Evolutionary conservation across 208 protist species (phyloP), one percentile per base, ranked within the genome.

Genomic region (Kentomonas sorsogonicus): DNA sequence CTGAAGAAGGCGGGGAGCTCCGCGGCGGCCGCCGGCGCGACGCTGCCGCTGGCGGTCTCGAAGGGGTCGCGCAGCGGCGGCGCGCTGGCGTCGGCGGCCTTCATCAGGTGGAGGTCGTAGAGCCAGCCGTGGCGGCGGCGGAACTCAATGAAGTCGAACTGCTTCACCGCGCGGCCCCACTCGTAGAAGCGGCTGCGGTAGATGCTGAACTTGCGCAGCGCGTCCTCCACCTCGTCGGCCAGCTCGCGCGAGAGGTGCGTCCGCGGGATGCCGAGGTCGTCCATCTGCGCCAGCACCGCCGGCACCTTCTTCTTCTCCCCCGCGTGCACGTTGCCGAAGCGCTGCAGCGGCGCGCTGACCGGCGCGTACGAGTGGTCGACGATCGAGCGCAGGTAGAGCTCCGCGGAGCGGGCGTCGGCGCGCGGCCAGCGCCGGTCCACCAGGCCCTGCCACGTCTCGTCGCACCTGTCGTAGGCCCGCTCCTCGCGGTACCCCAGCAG

Each of bases 81-180:
- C 40, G 60, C 51, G 73, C 72, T 44, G 77, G 77, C 3, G 74
- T 88, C 52, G 25, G 59, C 20, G 83, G 74, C 77, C 64, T 86
- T 86, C 83, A 94, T 91, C 13, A 86, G 48, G 44, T 91, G 76
- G 27, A 94, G 31, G 65, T 94, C 87, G 58, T 91, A 91, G 73
- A 94, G 71, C 84, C 87, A 94, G n/a, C 87, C 87, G 41, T 91
- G 63, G 34, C 83, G 83, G 54, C 83, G 80, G 38, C 87, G 80
- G 69, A 94, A 94, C 66, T 94, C 81, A 50, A 91, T 89, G 59
- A 94, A 94, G 72, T 87, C 79, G 27, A 94, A 94, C 77, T 91
- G 87, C 66, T 94, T 91, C 60, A 91, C 83, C 26, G 87, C 87
- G 11, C 87, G 80, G 1, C 87, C 87, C 87, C 87, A 94, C 50